phyloP scores from a whole-genome alignment of 1,139 yeast species.

The Kodamaea derodonti region DNA sequence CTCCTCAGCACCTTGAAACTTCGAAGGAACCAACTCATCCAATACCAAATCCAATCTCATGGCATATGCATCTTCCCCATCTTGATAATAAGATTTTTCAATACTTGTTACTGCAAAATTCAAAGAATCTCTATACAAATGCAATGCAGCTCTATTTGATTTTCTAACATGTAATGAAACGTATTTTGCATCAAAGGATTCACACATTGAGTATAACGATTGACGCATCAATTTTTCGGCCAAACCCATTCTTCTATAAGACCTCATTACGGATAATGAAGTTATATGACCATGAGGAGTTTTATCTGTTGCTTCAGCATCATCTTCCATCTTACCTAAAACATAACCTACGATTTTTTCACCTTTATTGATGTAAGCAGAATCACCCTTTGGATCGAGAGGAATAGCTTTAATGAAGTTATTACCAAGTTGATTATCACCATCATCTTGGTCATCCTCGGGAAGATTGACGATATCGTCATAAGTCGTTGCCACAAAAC shows the following conservation, averaged over 20 bases:
- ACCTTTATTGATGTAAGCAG: conserved; percentile 56
- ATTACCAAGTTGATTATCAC: conserved; percentile 19
- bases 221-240: conserved; percentile 94
- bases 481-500: conserved; percentile 87
- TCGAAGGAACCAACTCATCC: conserved; percentile 58
- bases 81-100: conserved; percentile 88
- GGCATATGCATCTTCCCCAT: conserved; percentile 98
- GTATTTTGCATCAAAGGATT: conserved; percentile 75
- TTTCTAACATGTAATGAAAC: conserved; percentile 93
- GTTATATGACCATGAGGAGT: conserved; percentile 94
- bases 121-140: conserved; percentile 82
- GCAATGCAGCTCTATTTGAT: conserved; percentile 91
- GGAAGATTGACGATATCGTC: conserved; percentile 24
- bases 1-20: conserved; percentile 41
- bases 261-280: conserved; percentile 89
- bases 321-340: conserved; percentile 95
- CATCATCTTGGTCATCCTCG: conserved; percentile 34
- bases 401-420: conserved; percentile 20
- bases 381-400: conserved; percentile 48
- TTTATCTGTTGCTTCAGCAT: conserved; percentile 66
- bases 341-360: conserved; percentile 93
- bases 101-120: conserved; percentile 76
- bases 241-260: conserved; percentile 90
- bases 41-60: conserved; percentile 69
- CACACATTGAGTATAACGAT: conserved; percentile 72